A percentile compares a stretch with the other conserved stretches of the same genome.
These are phyloP conservation scores for Mycena citricolor DNA, from an alignment of 1,284 basidiomycete species.

Conservation along the genomic window DNA sequence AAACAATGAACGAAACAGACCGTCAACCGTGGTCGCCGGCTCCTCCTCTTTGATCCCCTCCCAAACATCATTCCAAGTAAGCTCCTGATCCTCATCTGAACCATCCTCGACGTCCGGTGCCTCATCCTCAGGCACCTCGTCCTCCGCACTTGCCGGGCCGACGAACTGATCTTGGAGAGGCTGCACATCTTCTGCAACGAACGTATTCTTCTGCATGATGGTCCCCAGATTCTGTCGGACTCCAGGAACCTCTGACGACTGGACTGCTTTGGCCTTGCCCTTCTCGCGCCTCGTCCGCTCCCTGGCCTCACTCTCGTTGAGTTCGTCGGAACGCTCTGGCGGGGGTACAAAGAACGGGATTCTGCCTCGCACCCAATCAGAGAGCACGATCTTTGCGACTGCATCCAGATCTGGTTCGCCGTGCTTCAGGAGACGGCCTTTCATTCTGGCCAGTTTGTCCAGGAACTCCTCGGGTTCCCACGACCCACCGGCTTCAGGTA, in stretches of 20 bases:
- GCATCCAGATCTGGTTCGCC: constrained; percentile 94
- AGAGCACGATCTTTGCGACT: constrained; percentile 93
- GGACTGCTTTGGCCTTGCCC: constrained; percentile 37
- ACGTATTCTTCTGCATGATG: constrained; percentile 85
- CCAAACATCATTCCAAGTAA: constrained; percentile 74
- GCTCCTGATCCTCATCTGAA: constrained; percentile 39
- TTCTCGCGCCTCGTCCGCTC: constrained; percentile 29
- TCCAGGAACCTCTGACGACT: constrained; percentile 42
- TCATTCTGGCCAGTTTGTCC: constrained; percentile 85
- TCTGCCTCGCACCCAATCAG: constrained; percentile 97
- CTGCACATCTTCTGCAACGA: constrained; percentile 69
- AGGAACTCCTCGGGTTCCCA: constrained; percentile 83
- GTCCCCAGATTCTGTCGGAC: constrained; percentile 75
- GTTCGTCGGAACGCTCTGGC: constrained; percentile 68
- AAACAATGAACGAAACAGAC: constrained; percentile 1
- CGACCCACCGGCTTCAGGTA: constrained; percentile 57
- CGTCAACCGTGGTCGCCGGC: constrained; percentile 25
- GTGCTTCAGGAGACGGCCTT: constrained; percentile 89
- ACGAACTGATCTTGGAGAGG: constrained; percentile 55
- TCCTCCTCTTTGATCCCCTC: constrained; percentile 41
- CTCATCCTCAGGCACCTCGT: constrained; percentile 36
- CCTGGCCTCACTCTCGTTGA: constrained; percentile 65
- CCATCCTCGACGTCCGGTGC: constrained; percentile 37
- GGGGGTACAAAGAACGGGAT: constrained; percentile 88
- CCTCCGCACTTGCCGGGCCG: constrained; percentile 34